These are phyloP conservation scores for Fraxinus paxiana DNA, from an alignment of 305 asterid genomes.

Conservation along the genomic window DNA sequence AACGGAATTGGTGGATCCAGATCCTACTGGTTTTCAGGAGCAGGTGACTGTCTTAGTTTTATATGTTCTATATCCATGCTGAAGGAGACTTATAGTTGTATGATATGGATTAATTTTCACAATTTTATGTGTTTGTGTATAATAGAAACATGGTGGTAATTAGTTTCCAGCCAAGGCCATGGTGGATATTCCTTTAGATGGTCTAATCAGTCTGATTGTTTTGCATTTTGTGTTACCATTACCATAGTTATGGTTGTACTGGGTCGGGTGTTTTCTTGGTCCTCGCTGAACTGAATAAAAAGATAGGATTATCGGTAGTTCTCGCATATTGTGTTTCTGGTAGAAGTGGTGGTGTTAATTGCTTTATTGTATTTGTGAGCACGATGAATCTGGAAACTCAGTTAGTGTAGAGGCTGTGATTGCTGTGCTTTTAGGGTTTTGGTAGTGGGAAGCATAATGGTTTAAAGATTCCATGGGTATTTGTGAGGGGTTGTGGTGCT, in stretches of 20 bases:
- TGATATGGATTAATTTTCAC: too few species aligned
- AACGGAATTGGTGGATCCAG: constrained; percentile 60
- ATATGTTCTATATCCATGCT: neutral
- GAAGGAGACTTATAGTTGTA: neutral
- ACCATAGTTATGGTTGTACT: neutral
- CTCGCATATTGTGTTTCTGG: neutral
- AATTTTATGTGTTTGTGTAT: neutral
- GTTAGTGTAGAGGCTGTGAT: neutral
- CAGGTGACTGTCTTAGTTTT: constrained; percentile 41
- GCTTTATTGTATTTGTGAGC: neutral
- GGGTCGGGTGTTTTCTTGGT: neutral
- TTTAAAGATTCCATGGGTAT: neutral
- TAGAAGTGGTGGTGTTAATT: neutral
- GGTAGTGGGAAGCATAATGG: neutral
- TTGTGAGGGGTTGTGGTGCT: neutral
- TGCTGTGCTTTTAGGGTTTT: neutral
- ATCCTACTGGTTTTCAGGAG: constrained; percentile 68
- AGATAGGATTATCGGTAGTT: neutral
- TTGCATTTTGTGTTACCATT: neutral
- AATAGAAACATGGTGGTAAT: neutral
- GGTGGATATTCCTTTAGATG: neutral
- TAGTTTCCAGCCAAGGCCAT: neutral
- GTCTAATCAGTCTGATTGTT: neutral
- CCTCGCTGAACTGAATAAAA: neutral
- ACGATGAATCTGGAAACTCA: neutral